Conservation (phyloP, 2,329 filamentous ascomycete genomes). For the Bipolaris oryzae region DNA sequence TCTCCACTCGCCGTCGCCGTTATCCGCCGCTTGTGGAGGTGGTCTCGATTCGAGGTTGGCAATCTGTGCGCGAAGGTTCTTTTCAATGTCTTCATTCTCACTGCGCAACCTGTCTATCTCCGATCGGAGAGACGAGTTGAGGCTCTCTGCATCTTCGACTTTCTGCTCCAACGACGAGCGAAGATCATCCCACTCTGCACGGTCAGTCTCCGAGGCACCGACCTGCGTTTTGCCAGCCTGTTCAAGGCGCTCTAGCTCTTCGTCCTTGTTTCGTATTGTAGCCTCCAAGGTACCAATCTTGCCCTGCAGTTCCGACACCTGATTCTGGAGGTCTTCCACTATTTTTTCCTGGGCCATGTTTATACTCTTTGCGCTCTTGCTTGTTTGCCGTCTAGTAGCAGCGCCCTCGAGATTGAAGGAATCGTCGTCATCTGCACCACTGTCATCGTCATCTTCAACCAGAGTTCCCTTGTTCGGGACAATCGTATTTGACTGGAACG, state of each 20-base stretch:
- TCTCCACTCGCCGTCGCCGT: constrained; percentile 41
- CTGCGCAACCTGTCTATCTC: constrained; percentile 77
- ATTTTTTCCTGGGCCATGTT: constrained; percentile 45
- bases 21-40: constrained; percentile 26
- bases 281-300: constrained; percentile 76
- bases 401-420: constrained; percentile 65
- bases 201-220: constrained; percentile 64
- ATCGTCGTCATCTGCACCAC: constrained; percentile 61
- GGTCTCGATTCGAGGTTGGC: constrained; percentile 54
- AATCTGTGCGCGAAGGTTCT: constrained; percentile 68
- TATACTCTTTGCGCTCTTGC: constrained; percentile 48
- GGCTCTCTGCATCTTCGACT: constrained; percentile 72
- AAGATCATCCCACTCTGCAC: constrained; percentile 72
- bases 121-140: constrained; percentile 79
- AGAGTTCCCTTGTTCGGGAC: constrained; percentile 98
- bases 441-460: constrained; percentile 79
- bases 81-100: constrained; percentile 69
- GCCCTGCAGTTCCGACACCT: constrained; percentile 75
- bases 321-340: constrained; percentile 78
- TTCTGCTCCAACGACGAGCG: constrained; percentile 73
- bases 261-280: constrained; percentile 71
- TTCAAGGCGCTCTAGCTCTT: constrained; percentile 66
- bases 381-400: constrained; percentile 52
- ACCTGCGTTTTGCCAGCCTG: constrained; percentile 63
- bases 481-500: constrained; percentile 93